Conservation (phyloP, 208 protist species). For the Phytomonas francai region DNA sequence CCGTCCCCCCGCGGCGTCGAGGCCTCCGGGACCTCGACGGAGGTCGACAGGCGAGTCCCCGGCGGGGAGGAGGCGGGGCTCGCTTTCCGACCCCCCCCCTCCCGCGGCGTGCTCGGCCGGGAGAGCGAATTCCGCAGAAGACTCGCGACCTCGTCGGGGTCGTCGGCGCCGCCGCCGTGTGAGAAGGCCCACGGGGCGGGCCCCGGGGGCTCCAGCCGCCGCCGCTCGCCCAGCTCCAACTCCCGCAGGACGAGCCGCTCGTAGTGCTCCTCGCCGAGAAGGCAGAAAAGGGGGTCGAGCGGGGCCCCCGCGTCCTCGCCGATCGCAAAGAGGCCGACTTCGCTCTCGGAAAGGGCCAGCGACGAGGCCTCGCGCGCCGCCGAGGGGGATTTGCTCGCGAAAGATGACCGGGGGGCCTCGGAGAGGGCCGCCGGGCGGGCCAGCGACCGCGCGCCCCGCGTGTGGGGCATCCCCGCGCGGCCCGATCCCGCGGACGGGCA, state of each 20-base stretch:
- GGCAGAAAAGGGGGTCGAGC: constrained; percentile 41
- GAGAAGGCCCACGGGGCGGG: not conserved
- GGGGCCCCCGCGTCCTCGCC: too few species aligned
- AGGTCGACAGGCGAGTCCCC: not conserved
- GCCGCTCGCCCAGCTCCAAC: constrained; percentile 43
- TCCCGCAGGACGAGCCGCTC: constrained; percentile 51
- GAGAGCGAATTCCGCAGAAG: constrained; percentile 4
- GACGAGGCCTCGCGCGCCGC: too few species aligned
- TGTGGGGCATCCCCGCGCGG: too few species aligned
- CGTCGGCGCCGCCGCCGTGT: constrained; percentile 1
- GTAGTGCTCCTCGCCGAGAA: constrained; percentile 73
- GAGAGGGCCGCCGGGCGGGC: too few species aligned
- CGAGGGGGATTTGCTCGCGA: too few species aligned
- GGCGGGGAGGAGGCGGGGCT: constrained; percentile 11
- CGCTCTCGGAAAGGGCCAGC: constrained; percentile 12
- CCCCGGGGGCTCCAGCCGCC: constrained; percentile 10
- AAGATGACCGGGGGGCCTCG: too few species aligned
- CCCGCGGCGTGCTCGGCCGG: constrained; percentile 8
- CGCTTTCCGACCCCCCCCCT: constrained; percentile 16
- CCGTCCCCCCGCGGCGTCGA: not conserved
- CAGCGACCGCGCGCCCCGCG: too few species aligned
- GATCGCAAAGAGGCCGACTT: constrained; percentile 12
- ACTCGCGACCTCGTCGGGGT: not conserved
- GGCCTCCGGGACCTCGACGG: not conserved
- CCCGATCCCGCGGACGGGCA: too few species aligned